Conservation (phyloP, 2,329 filamentous ascomycete genomes). For the Karstenula rhodostoma region DNA sequence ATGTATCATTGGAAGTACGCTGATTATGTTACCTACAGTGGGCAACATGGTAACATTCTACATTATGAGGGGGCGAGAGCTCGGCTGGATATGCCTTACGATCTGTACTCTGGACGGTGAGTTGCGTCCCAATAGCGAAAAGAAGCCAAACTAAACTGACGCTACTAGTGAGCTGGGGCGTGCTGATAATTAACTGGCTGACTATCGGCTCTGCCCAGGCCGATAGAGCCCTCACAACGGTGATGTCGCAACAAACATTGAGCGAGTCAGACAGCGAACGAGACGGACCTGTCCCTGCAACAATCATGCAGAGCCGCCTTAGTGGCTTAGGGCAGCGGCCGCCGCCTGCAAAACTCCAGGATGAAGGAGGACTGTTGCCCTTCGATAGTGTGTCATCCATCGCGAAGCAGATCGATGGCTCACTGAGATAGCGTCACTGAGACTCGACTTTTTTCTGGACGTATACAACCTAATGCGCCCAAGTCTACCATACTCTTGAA, state of each 20-base stretch:
- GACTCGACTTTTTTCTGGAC: no score
- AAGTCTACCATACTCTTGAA: no score
- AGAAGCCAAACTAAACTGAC: conserved; percentile 23
- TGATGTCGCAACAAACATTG: conserved; percentile 19
- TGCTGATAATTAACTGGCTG: conserved; percentile 41
- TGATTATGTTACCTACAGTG: conserved; percentile 48
- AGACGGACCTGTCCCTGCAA: conserved; percentile 1
- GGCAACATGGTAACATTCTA: conserved; percentile 46
- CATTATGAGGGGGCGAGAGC: conserved; percentile 42
- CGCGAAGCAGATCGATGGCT: neutral
- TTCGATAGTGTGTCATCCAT: neutral
- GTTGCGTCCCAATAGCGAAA: conserved; percentile 15
- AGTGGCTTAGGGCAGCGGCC: neutral
- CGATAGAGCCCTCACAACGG: conserved; percentile 27
- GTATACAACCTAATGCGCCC: no score
- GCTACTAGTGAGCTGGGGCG: conserved; percentile 37
- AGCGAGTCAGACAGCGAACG: neutral
- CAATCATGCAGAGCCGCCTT: neutral
- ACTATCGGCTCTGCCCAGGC: conserved; percentile 36
- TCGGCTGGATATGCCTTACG: conserved; percentile 51
- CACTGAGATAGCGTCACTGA: no score
- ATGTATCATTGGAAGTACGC: conserved; percentile 36
- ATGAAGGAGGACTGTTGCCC: conserved; percentile 2
- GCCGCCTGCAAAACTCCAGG: conserved; percentile 1
- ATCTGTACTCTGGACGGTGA: conserved; percentile 51